These are phyloP conservation scores for Haplographium delicatum DNA, from an alignment of 495 filamentous ascomycete species.

Conservation along the genomic window DNA sequence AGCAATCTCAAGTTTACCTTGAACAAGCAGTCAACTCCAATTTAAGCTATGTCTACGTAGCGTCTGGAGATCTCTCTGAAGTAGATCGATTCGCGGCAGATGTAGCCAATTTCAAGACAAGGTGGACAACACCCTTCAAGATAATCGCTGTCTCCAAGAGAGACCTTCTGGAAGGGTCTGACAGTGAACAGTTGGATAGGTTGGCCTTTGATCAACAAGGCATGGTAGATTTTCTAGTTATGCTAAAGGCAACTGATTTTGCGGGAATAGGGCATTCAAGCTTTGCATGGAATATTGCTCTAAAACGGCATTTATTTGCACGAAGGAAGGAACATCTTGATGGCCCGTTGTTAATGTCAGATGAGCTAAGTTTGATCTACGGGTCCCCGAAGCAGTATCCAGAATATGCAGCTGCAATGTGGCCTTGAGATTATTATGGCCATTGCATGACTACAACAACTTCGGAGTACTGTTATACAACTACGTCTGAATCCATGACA, in stretches of 20 bases:
- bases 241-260: slow-evolving; percentile 19
- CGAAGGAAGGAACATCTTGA: background rate
- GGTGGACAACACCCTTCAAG: background rate
- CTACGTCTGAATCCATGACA: too few species aligned
- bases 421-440: too few species aligned
- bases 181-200: slow-evolving; percentile 2
- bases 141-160: slow-evolving; percentile 13
- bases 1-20: background rate
- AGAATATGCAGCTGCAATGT: slow-evolving; percentile 11
- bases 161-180: slow-evolving; percentile 13
- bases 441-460: too few species aligned
- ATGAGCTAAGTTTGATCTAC: slow-evolving; percentile 13
- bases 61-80: slow-evolving; percentile 1
- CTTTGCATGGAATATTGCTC: slow-evolving; percentile 24
- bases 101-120: too few species aligned
- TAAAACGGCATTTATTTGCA: slow-evolving; percentile 15
- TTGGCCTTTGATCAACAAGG: slow-evolving; percentile 22
- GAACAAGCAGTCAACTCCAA: slow-evolving; percentile 2
- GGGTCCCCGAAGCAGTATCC: slow-evolving; percentile 2
- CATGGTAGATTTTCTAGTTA: slow-evolving; percentile 21
- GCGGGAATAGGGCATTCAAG: slow-evolving; percentile 16
- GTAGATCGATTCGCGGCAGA: background rate
- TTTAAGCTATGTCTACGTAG: slow-evolving; percentile 3
- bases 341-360: slow-evolving; percentile 7
- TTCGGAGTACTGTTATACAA: too few species aligned